Evolutionary conservation across 2,329 filamentous ascomycete genomes (phyloP).

Genomic region (Allantophomopsis cytisporea): DNA sequence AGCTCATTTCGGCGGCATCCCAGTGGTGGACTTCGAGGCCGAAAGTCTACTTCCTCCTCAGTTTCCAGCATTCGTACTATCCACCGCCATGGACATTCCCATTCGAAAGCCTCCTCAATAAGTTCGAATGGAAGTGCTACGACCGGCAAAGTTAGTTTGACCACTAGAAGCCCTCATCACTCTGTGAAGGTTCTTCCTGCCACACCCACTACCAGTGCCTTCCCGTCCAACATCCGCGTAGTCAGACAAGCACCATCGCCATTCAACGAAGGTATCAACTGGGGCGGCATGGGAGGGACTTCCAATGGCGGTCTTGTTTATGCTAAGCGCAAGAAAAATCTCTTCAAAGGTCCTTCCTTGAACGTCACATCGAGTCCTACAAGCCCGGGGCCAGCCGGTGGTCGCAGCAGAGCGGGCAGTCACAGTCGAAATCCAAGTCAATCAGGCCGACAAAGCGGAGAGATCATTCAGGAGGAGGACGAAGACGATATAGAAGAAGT

Average conservation of each 20-base stretch:
- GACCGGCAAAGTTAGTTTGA: slow-evolving; percentile 53
- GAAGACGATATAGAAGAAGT: slow-evolving; percentile 35
- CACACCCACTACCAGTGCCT: slow-evolving; percentile 61
- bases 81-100: slow-evolving; percentile 72
- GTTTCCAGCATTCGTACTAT: slow-evolving; percentile 88
- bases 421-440: slow-evolving; percentile 47
- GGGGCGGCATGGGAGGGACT: slow-evolving; percentile 18
- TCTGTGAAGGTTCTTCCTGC: slow-evolving; percentile 93
- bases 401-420: slow-evolving; percentile 13
- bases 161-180: slow-evolving; percentile 64
- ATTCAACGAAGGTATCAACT: slow-evolving; percentile 46
- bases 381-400: slow-evolving; percentile 10
- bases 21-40: slow-evolving; percentile 70
- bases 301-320: slow-evolving; percentile 53
- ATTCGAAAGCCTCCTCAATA: slow-evolving; percentile 89
- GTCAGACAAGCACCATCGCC: slow-evolving; percentile 46
- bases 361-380: slow-evolving; percentile 30
- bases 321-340: slow-evolving; percentile 65
- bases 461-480: slow-evolving; percentile 57
- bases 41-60: slow-evolving; percentile 92
- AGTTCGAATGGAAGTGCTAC: slow-evolving; percentile 69
- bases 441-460: slow-evolving; percentile 53
- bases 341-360: slow-evolving; percentile 71
- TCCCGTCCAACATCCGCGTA: slow-evolving; percentile 77
- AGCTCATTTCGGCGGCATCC: slow-evolving; percentile 66